Base-by-base conservation (phyloP, 148 eudicot species). In the Silene conica region DNA sequence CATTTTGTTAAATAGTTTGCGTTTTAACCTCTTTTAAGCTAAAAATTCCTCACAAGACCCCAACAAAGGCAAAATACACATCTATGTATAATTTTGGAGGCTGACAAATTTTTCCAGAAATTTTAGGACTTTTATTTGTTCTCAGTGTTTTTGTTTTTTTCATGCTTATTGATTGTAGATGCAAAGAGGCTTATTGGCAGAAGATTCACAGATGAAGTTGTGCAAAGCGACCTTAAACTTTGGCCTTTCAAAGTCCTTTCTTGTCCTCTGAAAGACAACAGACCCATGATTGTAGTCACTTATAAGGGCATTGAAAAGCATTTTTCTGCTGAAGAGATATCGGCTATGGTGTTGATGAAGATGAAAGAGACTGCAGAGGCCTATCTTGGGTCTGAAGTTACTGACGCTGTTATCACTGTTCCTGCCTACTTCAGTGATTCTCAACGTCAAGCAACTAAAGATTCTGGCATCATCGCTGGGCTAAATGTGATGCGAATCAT, bases 361-460 rank as follows among this genome's bases (percentile, higher is more conserved):
- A 65, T 73, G 76, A 73, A 73, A 11, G 2, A 18, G n/a, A 26
- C 14, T 10, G 69, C 76, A 0, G 77, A 74, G 48, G 50, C 50
- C 0, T 50, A 10, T 14, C 50, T 64, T 8, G 77, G 70, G 2
- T n/a, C 6, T 28, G 15, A 18, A 19, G 77, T 74, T 14, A 74
- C 31, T 52, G 58, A 64, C 31, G 77, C 63, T 26, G 69, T 74
- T 4, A 55, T 66, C 3, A 74, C 77, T 38, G 77, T 74, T 31
- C 71, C 77, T 18, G 78, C 78, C 1, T 76, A 76, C 41, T 76
- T 76, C 59, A 76, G 2, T 18, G 26, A 76, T 59, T 68, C 26
- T 0, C 78, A 76, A 18, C 78, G 78, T 16, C 57, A 59, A 7
- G 78, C 78, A 11, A 76, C 78, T 4, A 76, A 31, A 14, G 73